Conservation (phyloP, 2,329 filamentous ascomycete genomes). For the Fusarium bulbicola region DNA sequence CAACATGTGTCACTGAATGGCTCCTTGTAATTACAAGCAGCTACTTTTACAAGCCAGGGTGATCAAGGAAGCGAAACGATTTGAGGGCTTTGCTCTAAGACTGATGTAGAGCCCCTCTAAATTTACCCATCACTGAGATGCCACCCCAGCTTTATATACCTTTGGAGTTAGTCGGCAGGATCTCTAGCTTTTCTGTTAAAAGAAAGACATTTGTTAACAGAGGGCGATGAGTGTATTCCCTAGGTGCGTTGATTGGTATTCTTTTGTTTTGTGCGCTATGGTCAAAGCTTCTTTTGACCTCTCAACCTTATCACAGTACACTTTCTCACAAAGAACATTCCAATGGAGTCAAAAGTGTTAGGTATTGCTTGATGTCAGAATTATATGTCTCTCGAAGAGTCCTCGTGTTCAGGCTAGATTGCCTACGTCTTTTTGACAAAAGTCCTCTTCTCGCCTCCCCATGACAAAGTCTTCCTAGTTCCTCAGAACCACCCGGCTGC, state of each 20-base stretch:
- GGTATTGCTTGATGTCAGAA: not conserved
- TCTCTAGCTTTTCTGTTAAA: not conserved
- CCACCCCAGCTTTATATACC: fast-evolving
- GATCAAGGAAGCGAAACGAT: not conserved
- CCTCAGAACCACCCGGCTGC: fast-evolving
- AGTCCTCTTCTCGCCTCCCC: fast-evolving
- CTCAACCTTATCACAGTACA: not conserved
- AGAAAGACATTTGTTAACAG: not conserved
- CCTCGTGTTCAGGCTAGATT: too few relatives aligned
- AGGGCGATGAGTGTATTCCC: not conserved
- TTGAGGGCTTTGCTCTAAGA: too few relatives aligned
- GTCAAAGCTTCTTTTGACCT: not conserved
- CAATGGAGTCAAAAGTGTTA: too few relatives aligned
- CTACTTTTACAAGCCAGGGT: fast-evolving
- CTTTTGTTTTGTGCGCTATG: not conserved
- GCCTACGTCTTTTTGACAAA: too few relatives aligned
- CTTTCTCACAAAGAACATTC: not conserved
- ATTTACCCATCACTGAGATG: not conserved
- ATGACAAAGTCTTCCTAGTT: not conserved
- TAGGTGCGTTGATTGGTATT: not conserved
- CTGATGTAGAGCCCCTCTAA: too few relatives aligned
- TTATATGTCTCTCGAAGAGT: too few relatives aligned
- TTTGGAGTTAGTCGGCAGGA: not conserved
- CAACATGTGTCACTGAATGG: fast-evolving
- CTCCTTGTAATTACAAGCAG: fast-evolving